phyloP scores from a whole-genome alignment of 306 rosid genomes.

The Trifolium pratense region DNA sequence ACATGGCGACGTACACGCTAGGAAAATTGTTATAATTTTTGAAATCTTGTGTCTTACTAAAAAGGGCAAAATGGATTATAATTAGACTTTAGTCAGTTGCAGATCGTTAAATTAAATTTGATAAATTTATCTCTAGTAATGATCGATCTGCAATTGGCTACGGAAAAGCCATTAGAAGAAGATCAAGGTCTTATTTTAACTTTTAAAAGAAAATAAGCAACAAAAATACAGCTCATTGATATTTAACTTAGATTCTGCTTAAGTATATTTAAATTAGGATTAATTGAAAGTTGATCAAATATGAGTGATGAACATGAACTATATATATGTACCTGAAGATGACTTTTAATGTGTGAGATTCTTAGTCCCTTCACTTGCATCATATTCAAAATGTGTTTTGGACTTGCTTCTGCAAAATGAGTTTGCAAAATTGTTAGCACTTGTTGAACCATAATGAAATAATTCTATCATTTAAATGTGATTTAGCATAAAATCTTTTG shows the following conservation, averaged over 20 bases:
- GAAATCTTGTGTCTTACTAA: not conserved
- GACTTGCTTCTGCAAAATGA: constrained; percentile 70
- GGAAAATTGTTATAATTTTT: not conserved
- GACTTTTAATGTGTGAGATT: constrained; percentile 84
- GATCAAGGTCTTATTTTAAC: not conserved
- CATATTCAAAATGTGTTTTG: constrained; percentile 69
- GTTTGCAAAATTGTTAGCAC: not conserved
- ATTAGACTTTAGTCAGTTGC: too few species aligned
- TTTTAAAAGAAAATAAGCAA: too few species aligned
- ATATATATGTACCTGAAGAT: constrained; percentile 66
- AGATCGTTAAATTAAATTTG: too few species aligned
- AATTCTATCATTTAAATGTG: too few species aligned
- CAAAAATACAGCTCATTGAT: not conserved
- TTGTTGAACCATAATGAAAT: not conserved
- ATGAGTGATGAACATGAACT: not conserved
- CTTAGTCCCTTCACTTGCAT: constrained; percentile 70
- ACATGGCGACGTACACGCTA: not conserved
- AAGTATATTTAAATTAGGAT: not conserved
- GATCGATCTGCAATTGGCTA: too few species aligned
- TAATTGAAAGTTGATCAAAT: not conserved
- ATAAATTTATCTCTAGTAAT: too few species aligned
- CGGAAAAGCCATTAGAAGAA: too few species aligned
- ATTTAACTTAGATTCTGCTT: not conserved
- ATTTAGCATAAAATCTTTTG: not conserved
- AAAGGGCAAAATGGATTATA: too few species aligned